Conservation (phyloP, 1,139 yeast species). For the Yamadazyma spencermartinsiae region DNA sequence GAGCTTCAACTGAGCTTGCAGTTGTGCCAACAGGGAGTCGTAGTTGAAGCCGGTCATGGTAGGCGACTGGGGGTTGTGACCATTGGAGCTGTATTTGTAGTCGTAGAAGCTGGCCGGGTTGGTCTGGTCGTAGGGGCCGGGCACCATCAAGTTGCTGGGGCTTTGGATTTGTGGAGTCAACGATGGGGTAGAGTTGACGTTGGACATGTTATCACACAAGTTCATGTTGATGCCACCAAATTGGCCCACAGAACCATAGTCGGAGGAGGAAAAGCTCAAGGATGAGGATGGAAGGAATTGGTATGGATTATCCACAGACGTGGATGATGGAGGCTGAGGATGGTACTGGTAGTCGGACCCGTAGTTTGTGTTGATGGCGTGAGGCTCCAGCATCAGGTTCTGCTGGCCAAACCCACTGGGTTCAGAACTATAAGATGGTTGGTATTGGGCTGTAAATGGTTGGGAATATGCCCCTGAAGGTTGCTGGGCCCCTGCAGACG, state of each 20-base stretch:
- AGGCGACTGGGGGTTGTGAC: neutral
- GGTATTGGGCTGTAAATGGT: no score
- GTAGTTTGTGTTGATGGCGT: neutral
- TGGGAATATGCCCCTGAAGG: no score
- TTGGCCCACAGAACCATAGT: neutral
- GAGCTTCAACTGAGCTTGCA: neutral
- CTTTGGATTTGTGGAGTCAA: slow-evolving; percentile 17
- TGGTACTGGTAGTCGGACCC: neutral
- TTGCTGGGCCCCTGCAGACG: no score
- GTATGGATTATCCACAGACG: slow-evolving; percentile 3
- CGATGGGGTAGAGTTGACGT: slow-evolving; percentile 12
- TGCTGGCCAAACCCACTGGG: neutral
- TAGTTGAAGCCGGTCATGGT: neutral
- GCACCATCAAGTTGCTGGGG: slow-evolving; percentile 13
- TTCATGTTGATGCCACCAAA: slow-evolving; percentile 1
- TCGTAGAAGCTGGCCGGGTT: slow-evolving; percentile 9
- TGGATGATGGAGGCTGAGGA: slow-evolving; percentile 1
- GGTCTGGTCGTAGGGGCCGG: slow-evolving; percentile 12
- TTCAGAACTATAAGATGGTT: neutral
- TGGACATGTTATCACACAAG: slow-evolving; percentile 13
- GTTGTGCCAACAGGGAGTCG: slow-evolving; percentile 1
- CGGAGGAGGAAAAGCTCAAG: neutral
- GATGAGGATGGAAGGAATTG: slow-evolving; percentile 2
- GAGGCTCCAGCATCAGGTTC: neutral
- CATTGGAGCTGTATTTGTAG: slow-evolving; percentile 7